Conservation (phyloP, 495 filamentous ascomycete genomes). For the Trichoderma asperelloides region DNA sequence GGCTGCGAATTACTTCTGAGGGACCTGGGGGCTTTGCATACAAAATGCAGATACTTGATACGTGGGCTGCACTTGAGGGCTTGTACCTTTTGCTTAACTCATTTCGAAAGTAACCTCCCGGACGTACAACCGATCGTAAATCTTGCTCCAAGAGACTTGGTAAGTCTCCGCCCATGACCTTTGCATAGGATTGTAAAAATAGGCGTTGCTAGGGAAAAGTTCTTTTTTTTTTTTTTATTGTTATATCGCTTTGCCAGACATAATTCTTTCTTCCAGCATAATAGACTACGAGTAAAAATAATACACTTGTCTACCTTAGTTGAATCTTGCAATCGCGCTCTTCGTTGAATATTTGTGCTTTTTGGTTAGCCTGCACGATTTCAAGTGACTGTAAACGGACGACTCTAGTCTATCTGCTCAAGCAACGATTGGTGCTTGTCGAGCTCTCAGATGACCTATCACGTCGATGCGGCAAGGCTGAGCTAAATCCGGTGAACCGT, state of each 20-base stretch:
- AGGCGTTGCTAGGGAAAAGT: conserved; percentile 7
- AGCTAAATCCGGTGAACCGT: background rate
- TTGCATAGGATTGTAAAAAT: conserved; percentile 5
- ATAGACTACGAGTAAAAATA: background rate
- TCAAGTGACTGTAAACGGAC: background rate
- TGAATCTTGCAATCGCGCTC: background rate
- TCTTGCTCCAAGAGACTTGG: conserved; percentile 3
- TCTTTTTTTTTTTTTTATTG: background rate
- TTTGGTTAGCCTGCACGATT: background rate
- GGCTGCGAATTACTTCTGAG: conserved; percentile 10
- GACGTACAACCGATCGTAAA: conserved; percentile 2
- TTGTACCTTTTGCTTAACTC: background rate
- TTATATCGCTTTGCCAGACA: background rate
- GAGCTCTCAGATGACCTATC: background rate
- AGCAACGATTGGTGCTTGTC: background rate
- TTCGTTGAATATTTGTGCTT: background rate
- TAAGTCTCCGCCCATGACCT: conserved; percentile 6
- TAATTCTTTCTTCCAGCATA: too few relatives aligned
- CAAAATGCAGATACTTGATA: conserved; percentile 42
- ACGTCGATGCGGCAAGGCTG: background rate
- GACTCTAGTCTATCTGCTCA: background rate
- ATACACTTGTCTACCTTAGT: background rate
- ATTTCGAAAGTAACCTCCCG: background rate
- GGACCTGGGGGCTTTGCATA: conserved; percentile 10
- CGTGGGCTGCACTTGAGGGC: background rate